Percentiles rank a stretch among this genome's conserved stretches.
Evolutionary conservation across 2,329 filamentous ascomycete species (phyloP).

Genomic region (Pseudogymnoascus sp.): DNA sequence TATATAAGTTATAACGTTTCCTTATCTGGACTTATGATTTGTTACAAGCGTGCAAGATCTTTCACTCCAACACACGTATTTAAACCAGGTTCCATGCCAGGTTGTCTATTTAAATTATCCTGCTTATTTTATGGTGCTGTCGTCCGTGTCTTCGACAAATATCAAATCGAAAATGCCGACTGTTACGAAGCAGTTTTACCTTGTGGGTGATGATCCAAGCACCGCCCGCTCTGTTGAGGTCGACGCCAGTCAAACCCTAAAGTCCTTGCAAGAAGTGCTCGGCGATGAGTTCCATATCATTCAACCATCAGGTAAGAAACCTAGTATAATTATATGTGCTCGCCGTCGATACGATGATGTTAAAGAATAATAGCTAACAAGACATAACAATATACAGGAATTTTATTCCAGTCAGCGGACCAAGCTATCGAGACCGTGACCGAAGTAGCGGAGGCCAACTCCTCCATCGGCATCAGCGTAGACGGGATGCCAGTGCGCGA

Average conservation of each 20-base stretch:
- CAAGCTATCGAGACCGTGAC: slow-evolving; percentile 15
- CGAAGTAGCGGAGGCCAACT: slow-evolving; percentile 11
- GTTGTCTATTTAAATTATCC: not conserved
- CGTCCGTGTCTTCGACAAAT: not conserved
- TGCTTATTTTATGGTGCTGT: not conserved
- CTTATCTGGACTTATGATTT: not conserved
- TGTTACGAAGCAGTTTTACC: slow-evolving; percentile 10
- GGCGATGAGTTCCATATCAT: slow-evolving; percentile 13
- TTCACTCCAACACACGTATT: not conserved
- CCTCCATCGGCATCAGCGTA: slow-evolving; percentile 15
- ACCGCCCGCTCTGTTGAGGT: slow-evolving; percentile 12
- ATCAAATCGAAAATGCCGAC: not conserved
- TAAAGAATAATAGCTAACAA: not conserved
- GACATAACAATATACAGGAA: slow-evolving; percentile 7
- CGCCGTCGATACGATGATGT: not conserved
- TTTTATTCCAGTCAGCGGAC: slow-evolving; percentile 15
- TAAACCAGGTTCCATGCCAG: not conserved
- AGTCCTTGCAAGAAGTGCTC: slow-evolving; percentile 13
- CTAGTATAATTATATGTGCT: not conserved
- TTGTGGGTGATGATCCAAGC: slow-evolving; percentile 11
- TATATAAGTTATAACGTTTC: slow-evolving; percentile 5
- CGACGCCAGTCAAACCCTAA: slow-evolving; percentile 14
- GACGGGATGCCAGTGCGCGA: slow-evolving; percentile 16
- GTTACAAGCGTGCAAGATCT: not conserved
- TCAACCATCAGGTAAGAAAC: slow-evolving; percentile 13